Evolutionary conservation across 495 filamentous ascomycete genomes (phyloP).

Genomic region (Hypoxylon lienhwacheense): DNA sequence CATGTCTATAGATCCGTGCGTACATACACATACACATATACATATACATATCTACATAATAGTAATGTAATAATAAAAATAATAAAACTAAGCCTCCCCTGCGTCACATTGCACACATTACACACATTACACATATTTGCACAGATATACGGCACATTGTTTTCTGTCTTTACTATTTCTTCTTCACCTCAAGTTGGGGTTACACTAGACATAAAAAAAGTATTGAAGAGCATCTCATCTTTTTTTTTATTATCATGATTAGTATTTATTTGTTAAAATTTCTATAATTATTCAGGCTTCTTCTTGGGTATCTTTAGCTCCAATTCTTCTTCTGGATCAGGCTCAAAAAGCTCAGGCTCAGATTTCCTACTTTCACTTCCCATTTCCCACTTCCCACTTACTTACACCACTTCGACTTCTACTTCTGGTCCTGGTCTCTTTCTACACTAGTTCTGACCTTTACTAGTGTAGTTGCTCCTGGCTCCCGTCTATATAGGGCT

Average conservation of each 20-base stretch:
- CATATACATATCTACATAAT: conserved; percentile 26
- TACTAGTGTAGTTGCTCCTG: conserved; percentile 4
- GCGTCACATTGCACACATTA: conserved; percentile 38
- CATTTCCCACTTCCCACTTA: too few species aligned
- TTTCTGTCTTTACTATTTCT: conserved; percentile 1
- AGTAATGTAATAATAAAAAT: too few species aligned
- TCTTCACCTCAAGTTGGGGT: conserved; percentile 19
- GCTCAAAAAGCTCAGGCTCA: too few species aligned
- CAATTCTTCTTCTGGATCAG: too few species aligned
- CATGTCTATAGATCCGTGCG: conserved; percentile 3
- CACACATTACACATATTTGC: too few species aligned
- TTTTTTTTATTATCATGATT: too few species aligned
- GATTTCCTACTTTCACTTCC: too few species aligned
- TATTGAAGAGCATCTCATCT: too few species aligned
- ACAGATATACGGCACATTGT: conserved; percentile 28
- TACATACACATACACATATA: conserved; percentile 5
- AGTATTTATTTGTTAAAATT: too few species aligned
- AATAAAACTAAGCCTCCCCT: conserved; percentile 34
- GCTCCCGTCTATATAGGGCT: conserved; percentile 39
- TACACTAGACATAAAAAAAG: conserved; percentile 26
- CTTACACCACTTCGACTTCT: too few species aligned
- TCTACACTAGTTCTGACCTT: background rate
- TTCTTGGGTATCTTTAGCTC: conserved; percentile 15
- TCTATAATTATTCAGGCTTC: conserved; percentile 17
- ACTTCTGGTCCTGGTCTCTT: too few species aligned